These are phyloP conservation scores for Pseudogymnoascus sp. DNA, from an alignment of 2,329 filamentous ascomycete genomes.

Conservation along the genomic window DNA sequence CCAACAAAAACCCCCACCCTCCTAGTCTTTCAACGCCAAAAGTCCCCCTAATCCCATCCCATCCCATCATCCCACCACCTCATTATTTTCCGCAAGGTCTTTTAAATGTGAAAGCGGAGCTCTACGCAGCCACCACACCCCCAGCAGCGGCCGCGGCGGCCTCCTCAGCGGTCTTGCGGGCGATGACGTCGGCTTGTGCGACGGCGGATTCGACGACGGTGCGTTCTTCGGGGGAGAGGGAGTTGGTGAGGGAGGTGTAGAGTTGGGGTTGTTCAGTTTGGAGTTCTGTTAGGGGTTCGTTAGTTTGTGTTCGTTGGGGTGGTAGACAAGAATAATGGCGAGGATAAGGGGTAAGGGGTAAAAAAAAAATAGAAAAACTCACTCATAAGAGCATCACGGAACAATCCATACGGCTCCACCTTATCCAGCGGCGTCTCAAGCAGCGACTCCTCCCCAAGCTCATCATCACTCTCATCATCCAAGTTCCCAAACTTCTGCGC, in stretches of 20 bases:
- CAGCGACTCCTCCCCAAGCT: slow-evolving; percentile 86
- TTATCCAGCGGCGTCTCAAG: slow-evolving; percentile 93
- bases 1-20: not conserved
- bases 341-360: no score
- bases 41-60: not conserved
- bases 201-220: slow-evolving; percentile 72
- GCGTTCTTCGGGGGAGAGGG: slow-evolving; percentile 74
- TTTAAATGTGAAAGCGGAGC: no score
- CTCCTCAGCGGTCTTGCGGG: slow-evolving; percentile 19
- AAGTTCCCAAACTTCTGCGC: slow-evolving; percentile 76
- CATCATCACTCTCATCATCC: slow-evolving; percentile 69
- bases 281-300: slow-evolving; percentile 51
- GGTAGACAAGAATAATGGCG: no score
- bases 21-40: not conserved
- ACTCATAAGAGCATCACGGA: slow-evolving; percentile 78
- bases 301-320: slow-evolving; percentile 9
- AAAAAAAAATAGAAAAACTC: slow-evolving; percentile 33
- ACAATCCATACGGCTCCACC: slow-evolving; percentile 86
- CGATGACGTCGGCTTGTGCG: slow-evolving; percentile 27
- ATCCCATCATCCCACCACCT: not conserved
- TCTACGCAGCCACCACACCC: not conserved
- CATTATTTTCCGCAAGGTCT: not conserved
- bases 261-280: slow-evolving; percentile 88
- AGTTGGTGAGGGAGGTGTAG: slow-evolving; percentile 72
- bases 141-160: slow-evolving; percentile 5